Conservation (phyloP, 148 eudicot genomes). For the Camellia lanceoleosa region DNA sequence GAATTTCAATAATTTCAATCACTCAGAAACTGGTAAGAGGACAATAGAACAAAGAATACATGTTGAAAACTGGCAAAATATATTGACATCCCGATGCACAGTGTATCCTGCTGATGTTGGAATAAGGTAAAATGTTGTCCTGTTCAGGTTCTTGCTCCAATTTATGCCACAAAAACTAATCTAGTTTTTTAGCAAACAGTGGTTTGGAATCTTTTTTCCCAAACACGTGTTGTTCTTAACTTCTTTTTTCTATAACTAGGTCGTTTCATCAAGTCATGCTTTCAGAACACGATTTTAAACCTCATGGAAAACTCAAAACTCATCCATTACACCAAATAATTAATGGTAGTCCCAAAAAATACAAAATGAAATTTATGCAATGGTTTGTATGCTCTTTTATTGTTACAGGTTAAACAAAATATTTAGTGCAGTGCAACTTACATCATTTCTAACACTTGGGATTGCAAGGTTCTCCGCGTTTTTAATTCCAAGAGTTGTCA, state of each 20-base stretch:
- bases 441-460: conserved; percentile 93
- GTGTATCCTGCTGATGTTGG: background rate
- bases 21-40: background rate
- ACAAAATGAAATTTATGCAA: too few species aligned
- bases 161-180: background rate
- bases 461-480: conserved; percentile 95
- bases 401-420: background rate
- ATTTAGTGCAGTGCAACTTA: conserved; percentile 36
- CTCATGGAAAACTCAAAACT: too few species aligned
- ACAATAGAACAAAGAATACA: background rate
- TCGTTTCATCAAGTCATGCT: too few species aligned
- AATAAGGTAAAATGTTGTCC: background rate
- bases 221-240: too few species aligned
- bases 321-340: background rate
- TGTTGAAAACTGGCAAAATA: background rate
- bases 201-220: too few species aligned
- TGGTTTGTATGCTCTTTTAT: background rate
- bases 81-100: background rate
- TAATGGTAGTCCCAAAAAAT: background rate
- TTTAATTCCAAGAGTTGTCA: conserved; percentile 89
- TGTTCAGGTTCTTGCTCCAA: background rate
- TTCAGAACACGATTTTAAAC: too few species aligned
- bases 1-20: background rate
- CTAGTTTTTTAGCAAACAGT: too few species aligned
- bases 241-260: too few species aligned